Conservation (phyloP, 176 grass and related monocot genomes). For the Thinopyrum elongatum region DNA sequence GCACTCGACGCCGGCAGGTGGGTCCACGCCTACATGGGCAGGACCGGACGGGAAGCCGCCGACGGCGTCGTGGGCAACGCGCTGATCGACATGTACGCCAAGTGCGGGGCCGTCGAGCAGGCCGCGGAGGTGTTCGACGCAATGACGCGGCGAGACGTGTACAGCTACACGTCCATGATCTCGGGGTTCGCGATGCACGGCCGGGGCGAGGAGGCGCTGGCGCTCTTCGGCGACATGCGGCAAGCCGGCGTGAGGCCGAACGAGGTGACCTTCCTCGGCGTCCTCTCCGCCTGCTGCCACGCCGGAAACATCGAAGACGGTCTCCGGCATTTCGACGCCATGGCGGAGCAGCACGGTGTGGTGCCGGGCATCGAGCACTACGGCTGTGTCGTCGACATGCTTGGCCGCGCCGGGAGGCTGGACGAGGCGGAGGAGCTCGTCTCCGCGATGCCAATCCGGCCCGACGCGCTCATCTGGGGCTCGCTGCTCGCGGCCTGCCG, state of each 20-base stretch:
- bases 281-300: constrained; percentile 71
- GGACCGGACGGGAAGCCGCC: neutral
- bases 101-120: constrained; percentile 58
- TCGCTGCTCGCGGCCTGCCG: constrained; percentile 72
- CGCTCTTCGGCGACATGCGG: constrained; percentile 53
- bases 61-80: constrained; percentile 51
- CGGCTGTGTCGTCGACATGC: constrained; percentile 78
- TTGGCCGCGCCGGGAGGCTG: constrained; percentile 52
- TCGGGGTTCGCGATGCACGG: constrained; percentile 60
- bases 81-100: constrained; percentile 77
- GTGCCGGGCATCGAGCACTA: constrained; percentile 61
- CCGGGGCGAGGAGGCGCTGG: constrained; percentile 35
- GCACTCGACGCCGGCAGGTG: constrained; percentile 63
- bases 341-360: constrained; percentile 25
- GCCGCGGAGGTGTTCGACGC: constrained; percentile 54
- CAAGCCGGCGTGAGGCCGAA: constrained; percentile 50
- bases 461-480: constrained; percentile 52
- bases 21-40: constrained; percentile 48
- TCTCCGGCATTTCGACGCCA: constrained; percentile 31
- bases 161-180: constrained; percentile 67
- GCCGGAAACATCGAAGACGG: constrained; percentile 51
- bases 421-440: constrained; percentile 51
- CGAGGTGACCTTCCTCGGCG: constrained; percentile 51
- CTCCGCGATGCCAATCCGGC: constrained; percentile 48
- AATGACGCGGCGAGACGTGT: constrained; percentile 57